Evolutionary conservation across 176 grass and related monocot genomes (phyloP).

Genomic region (Zoysia japonica): DNA sequence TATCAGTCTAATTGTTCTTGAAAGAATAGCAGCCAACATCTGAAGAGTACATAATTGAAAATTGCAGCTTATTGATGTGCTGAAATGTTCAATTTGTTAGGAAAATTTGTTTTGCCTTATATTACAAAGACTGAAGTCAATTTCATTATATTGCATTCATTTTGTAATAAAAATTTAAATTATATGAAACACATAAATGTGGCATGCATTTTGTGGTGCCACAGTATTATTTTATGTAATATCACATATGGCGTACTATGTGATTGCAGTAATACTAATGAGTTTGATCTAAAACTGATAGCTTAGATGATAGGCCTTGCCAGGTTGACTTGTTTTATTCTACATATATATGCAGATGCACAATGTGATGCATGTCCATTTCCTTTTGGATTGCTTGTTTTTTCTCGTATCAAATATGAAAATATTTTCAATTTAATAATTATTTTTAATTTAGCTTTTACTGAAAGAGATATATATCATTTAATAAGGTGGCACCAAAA

Average conservation of each 20-base stretch:
- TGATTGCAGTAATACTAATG: neutral
- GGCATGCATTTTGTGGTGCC: neutral
- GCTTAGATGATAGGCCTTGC: neutral
- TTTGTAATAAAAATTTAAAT: neutral
- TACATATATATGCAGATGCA: neutral
- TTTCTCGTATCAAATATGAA: neutral
- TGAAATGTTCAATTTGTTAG: neutral
- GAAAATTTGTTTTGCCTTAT: neutral
- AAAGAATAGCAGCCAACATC: no score
- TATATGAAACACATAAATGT: neutral
- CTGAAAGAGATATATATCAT: neutral
- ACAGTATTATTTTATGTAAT: neutral
- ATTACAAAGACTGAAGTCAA: neutral
- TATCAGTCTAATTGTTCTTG: neutral
- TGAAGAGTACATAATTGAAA: neutral
- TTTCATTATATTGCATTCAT: neutral
- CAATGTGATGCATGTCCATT: conserved; percentile 2
- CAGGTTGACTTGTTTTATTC: neutral
- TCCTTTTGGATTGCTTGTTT: neutral
- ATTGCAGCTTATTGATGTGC: neutral
- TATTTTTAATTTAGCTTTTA: conserved; percentile 1
- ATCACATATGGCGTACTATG: neutral
- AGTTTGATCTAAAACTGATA: neutral
- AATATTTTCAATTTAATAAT: neutral
- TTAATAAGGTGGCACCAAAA: conserved; percentile 91